Conservation (phyloP, 2,329 filamentous ascomycete genomes). For the Fusarium floridanum region DNA sequence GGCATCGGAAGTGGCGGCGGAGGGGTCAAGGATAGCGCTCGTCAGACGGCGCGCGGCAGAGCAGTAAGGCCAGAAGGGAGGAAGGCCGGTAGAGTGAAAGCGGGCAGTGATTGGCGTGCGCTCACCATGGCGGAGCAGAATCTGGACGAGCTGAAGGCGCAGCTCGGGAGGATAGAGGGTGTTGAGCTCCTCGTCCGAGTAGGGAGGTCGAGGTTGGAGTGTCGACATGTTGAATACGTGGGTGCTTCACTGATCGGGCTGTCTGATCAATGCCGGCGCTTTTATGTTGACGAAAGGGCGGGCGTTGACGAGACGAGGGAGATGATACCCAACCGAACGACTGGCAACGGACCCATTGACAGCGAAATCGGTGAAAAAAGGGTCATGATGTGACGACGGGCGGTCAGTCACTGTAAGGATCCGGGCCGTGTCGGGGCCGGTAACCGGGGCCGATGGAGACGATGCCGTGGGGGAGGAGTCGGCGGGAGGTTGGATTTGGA, state of each 20-base stretch:
- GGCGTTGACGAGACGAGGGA: background rate
- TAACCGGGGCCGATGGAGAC: slow-evolving; percentile 23
- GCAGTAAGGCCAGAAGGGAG: slow-evolving; percentile 90
- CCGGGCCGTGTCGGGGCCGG: slow-evolving; percentile 26
- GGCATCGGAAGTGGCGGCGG: slow-evolving; percentile 47
- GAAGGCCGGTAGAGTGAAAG: slow-evolving; percentile 82
- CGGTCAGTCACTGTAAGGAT: slow-evolving; percentile 5
- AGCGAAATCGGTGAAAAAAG: background rate
- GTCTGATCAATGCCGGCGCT: background rate
- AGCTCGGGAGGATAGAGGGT: slow-evolving; percentile 84
- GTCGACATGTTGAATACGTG: slow-evolving; percentile 74
- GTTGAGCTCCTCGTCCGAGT: slow-evolving; percentile 83
- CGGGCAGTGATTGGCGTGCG: slow-evolving; percentile 89
- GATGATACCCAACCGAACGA: background rate
- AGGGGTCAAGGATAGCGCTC: slow-evolving; percentile 61
- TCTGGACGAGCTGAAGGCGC: slow-evolving; percentile 89
- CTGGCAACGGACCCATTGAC: background rate
- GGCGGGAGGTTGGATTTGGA: background rate
- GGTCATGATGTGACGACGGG: slow-evolving; percentile 18
- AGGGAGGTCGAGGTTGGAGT: slow-evolving; percentile 79
- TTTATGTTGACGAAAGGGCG: background rate
- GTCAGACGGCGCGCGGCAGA: slow-evolving; percentile 78
- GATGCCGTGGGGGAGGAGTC: background rate
- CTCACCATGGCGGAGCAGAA: slow-evolving; percentile 84
- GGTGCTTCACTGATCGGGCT: background rate